A percentile compares a stretch with the other conserved stretches of the same genome.
These are phyloP conservation scores for Termitomyces sp. DNA, from an alignment of 768 basidiomycete species.

Conservation along the genomic window DNA sequence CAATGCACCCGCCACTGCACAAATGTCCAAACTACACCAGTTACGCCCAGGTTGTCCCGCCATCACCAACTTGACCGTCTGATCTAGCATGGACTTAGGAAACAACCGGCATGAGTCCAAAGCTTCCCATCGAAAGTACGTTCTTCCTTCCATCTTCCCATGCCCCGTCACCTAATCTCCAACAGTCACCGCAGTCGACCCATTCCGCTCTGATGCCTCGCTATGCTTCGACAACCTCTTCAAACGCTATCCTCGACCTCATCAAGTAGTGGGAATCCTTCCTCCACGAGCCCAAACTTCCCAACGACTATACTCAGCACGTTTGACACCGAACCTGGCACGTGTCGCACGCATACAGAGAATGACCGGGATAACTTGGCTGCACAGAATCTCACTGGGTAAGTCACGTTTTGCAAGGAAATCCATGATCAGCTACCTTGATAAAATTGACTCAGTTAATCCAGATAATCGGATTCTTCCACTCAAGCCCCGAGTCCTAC, in stretches of 20 bases:
- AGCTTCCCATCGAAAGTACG: conserved; percentile 94
- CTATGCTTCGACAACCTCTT: conserved; percentile 92
- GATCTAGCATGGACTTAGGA: conserved; percentile 99
- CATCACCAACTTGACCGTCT: no score
- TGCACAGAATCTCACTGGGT: neutral
- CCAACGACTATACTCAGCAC: conserved; percentile 90
- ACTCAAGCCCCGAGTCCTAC: conserved; percentile 85
- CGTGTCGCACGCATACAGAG: conserved; percentile 92
- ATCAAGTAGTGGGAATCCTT: conserved; percentile 83
- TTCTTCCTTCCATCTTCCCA: conserved; percentile 1
- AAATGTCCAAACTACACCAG: no score
- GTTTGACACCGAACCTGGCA: conserved; percentile 93
- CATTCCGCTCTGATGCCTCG: conserved; percentile 90
- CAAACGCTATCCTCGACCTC: conserved; percentile 87
- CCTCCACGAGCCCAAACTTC: conserved; percentile 84
- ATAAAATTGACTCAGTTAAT: conserved; percentile 93
- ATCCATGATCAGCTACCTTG: conserved; percentile 92
- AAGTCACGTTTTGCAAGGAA: conserved; percentile 51
- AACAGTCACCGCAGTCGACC: conserved; percentile 87
- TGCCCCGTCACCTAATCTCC: neutral
- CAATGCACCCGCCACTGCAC: no score
- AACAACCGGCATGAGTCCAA: conserved; percentile 81
- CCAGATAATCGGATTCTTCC: conserved; percentile 91
- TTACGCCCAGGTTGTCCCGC: no score
- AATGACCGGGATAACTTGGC: conserved; percentile 46